phyloP scores from a whole-genome alignment of 2,329 filamentous ascomycete genomes.

The Dichotomopilus funicola region DNA sequence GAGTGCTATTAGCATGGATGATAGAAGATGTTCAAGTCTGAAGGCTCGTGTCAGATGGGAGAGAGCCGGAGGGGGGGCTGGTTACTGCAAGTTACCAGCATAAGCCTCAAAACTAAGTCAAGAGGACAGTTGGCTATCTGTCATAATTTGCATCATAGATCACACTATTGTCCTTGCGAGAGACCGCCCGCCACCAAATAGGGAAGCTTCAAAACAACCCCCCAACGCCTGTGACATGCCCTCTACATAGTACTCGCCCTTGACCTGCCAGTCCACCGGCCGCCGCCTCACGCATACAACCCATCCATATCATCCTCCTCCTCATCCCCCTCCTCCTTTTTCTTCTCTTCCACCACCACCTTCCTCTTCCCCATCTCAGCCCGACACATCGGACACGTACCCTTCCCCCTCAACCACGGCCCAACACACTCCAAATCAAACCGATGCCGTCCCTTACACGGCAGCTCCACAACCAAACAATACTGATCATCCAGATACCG shows the following conservation, averaged over 20 bases:
- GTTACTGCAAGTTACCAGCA: neutral
- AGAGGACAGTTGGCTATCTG: too few species aligned
- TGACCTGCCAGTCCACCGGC: neutral
- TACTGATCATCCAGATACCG: constrained; percentile 55
- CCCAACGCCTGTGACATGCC: neutral
- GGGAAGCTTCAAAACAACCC: neutral
- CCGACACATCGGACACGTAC: constrained; percentile 58
- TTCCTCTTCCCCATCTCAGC: constrained; percentile 53
- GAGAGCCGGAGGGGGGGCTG: neutral
- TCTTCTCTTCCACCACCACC: constrained; percentile 39
- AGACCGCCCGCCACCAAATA: too few species aligned
- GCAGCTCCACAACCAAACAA: constrained; percentile 57
- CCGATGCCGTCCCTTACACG: constrained; percentile 51
- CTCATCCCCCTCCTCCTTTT: constrained; percentile 41
- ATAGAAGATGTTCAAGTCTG: neutral
- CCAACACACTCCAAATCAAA: constrained; percentile 64
- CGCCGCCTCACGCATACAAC: constrained; percentile 35
- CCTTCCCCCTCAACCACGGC: constrained; percentile 59
- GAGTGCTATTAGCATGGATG: neutral
- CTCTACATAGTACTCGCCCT: too few species aligned
- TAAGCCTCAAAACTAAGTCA: too few species aligned
- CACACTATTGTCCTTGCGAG: too few species aligned
- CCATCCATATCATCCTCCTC: constrained; percentile 48
- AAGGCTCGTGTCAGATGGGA: neutral
- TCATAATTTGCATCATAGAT: too few species aligned